Evolutionary conservation across 192 early-diverging fungal genomes (phyloP).

Genomic region (Cetraspora pellucida): DNA sequence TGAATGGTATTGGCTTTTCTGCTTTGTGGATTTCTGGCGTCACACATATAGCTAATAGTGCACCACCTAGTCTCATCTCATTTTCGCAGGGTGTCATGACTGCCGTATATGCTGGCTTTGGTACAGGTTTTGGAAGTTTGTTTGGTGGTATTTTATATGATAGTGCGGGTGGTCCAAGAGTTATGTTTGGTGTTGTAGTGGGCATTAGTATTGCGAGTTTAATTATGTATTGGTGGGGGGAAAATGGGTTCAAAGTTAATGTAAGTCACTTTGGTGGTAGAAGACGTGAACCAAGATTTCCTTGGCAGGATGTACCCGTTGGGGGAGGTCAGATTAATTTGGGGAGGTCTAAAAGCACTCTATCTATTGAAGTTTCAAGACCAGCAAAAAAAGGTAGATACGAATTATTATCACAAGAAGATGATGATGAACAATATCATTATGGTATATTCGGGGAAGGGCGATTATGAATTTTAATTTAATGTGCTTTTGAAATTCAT

Average conservation of each 20-base stretch:
- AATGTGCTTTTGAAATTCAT: too few species aligned
- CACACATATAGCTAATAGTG: slow-evolving; percentile 46
- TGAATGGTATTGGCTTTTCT: slow-evolving; percentile 53
- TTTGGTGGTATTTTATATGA: slow-evolving; percentile 47
- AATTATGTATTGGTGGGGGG: slow-evolving; percentile 34
- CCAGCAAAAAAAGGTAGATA: slow-evolving; percentile 9
- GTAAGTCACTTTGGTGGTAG: not conserved
- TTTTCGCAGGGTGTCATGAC: slow-evolving; percentile 46
- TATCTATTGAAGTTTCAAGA: slow-evolving; percentile 5
- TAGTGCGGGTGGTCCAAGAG: slow-evolving; percentile 36
- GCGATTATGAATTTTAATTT: not conserved
- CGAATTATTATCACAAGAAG: not conserved
- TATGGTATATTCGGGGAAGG: slow-evolving; percentile 7
- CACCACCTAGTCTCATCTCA: slow-evolving; percentile 46
- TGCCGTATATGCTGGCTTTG: slow-evolving; percentile 38
- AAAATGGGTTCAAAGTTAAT: not conserved
- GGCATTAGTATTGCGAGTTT: slow-evolving; percentile 38
- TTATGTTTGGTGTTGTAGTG: slow-evolving; percentile 46
- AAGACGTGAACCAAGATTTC: not conserved
- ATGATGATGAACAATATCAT: slow-evolving; percentile 27
- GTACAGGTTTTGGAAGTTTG: slow-evolving; percentile 46
- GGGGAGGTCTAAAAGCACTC: not conserved
- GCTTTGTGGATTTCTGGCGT: slow-evolving; percentile 50
- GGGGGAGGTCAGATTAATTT: not conserved
- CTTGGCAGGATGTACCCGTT: not conserved